phyloP scores from a whole-genome alignment of 2,329 filamentous ascomycete species.

The Blumeriella jaapii region DNA sequence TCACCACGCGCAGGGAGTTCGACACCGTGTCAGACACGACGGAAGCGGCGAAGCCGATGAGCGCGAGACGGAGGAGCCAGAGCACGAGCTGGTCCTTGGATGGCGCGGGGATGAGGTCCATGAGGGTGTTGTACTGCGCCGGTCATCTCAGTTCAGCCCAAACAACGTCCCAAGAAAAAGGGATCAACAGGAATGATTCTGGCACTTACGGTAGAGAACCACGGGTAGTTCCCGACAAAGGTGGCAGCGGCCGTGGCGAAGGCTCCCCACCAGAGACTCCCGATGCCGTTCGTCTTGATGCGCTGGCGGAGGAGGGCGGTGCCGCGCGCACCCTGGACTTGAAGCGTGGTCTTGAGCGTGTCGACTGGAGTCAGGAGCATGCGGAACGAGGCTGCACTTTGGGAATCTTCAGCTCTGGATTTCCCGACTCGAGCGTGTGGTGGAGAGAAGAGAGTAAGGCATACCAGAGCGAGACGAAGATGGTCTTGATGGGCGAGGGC shows the following conservation, averaged over 20 bases:
- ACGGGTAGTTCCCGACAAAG: constrained; percentile 38
- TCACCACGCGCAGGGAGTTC: constrained; percentile 37
- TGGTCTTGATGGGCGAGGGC: constrained; percentile 33
- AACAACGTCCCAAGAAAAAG: too few species aligned
- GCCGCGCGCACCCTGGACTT: constrained; percentile 35
- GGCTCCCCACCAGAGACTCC: constrained; percentile 39
- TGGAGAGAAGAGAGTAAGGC: background rate
- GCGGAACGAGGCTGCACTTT: constrained; percentile 34
- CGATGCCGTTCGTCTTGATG: constrained; percentile 33
- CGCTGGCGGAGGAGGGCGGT: constrained; percentile 33
- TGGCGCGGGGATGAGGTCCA: constrained; percentile 31
- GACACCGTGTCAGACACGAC: constrained; percentile 36
- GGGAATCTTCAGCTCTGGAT: background rate
- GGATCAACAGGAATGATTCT: too few species aligned
- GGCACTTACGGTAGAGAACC: constrained; percentile 38
- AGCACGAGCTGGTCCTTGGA: constrained; percentile 30
- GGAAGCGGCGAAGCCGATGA: constrained; percentile 35
- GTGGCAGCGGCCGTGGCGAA: constrained; percentile 37
- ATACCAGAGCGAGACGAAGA: constrained; percentile 36
- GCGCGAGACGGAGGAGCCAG: constrained; percentile 34
- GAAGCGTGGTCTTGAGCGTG: constrained; percentile 39
- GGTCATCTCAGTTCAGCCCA: background rate
- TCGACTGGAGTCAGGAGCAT: constrained; percentile 38
- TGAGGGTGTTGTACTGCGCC: constrained; percentile 35
- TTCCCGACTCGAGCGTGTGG: background rate